Conservation (phyloP, 805 yeast species). For the Lachancea cidri region DNA sequence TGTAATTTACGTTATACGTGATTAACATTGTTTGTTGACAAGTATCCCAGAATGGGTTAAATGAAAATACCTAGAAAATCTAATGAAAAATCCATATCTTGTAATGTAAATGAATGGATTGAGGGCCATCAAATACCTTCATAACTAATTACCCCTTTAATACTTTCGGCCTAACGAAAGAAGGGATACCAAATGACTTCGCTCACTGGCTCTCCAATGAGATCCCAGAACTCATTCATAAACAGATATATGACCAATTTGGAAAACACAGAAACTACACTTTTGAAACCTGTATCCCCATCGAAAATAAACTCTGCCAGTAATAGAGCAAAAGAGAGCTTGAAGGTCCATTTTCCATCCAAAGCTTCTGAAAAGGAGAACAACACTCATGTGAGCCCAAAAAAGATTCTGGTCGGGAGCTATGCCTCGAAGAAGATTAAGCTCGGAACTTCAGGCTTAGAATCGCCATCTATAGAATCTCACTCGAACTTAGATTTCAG, state of each 20-base stretch:
- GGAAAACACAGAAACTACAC: conserved; percentile 13
- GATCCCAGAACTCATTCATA: conserved; percentile 9
- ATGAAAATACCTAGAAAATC: neutral
- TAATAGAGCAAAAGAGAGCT: conserved; percentile 1
- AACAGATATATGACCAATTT: conserved; percentile 26
- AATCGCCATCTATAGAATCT: neutral
- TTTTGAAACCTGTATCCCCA: conserved; percentile 20
- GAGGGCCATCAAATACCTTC: too few species aligned
- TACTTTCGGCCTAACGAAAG: too few species aligned
- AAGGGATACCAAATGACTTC: conserved; percentile 11
- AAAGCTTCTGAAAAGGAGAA: neutral
- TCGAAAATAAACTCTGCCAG: conserved; percentile 20
- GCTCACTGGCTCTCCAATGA: conserved; percentile 19
- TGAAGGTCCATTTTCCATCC: neutral
- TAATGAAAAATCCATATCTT: neutral
- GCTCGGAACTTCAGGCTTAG: neutral
- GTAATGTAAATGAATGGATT: too few species aligned
- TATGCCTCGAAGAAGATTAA: neutral
- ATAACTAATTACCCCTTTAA: too few species aligned
- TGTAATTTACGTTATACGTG: neutral
- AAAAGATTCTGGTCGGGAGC: neutral
- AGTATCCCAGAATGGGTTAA: neutral
- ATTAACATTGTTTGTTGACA: neutral
- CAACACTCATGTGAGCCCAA: neutral
- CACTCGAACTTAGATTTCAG: neutral